These are phyloP conservation scores for Tetradesmus obliquus DNA, from an alignment of 139 green algal genomes.

Conservation along the genomic window DNA sequence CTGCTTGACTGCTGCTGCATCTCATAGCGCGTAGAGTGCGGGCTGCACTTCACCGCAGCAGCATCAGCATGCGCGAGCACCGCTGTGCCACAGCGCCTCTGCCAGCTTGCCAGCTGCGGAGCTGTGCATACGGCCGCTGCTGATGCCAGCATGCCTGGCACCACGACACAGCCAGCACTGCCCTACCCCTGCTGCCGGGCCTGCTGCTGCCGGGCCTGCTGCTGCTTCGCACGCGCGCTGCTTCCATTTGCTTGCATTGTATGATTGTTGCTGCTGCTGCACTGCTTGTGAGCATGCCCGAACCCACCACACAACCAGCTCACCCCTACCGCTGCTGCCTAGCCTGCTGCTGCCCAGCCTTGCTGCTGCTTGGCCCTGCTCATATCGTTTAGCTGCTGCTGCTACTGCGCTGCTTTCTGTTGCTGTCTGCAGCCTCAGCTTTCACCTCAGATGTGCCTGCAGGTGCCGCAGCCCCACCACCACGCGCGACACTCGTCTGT, in stretches of 20 bases:
- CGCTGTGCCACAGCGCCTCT: too few relatives aligned
- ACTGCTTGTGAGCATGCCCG: neutral
- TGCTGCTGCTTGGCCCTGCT: neutral
- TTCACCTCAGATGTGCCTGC: slow-evolving; percentile 76
- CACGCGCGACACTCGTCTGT: slow-evolving; percentile 51
- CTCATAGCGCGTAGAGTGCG: too few relatives aligned
- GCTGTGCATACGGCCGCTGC: neutral
- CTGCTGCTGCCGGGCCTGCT: neutral
- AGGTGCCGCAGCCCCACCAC: slow-evolving; percentile 96
- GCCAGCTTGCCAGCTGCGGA: neutral
- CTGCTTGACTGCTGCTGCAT: too few relatives aligned
- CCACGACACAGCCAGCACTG: neutral
- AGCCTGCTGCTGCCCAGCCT: neutral
- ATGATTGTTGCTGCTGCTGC: slow-evolving; percentile 18
- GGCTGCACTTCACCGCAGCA: too few relatives aligned
- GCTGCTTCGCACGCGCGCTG: neutral
- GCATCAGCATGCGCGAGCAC: too few relatives aligned
- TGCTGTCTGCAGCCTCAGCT: neutral
- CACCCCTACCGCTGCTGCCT: neutral
- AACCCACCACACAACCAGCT: neutral
- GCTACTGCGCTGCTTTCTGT: neutral
- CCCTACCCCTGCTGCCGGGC: neutral
- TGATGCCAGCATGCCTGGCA: too few relatives aligned
- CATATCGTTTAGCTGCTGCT: neutral
- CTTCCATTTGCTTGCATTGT: too few relatives aligned